Evolutionary conservation across 2,329 filamentous ascomycete species (phyloP).

Genomic region (Penicillium sp.): DNA sequence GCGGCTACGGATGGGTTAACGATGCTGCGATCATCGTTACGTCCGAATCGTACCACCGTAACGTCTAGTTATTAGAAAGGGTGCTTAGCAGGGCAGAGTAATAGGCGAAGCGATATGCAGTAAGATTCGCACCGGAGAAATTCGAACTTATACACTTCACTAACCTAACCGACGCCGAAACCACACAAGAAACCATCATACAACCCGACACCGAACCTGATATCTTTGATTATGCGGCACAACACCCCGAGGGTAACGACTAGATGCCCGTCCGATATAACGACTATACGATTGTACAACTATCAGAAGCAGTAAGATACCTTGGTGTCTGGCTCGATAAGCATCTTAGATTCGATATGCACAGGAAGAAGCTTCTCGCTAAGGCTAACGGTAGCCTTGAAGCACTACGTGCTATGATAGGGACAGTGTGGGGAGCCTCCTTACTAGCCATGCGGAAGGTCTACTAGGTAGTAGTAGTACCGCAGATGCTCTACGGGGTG

Average conservation of each 20-base stretch:
- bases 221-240: not conserved
- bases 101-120: constrained; percentile 16
- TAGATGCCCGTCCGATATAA: not conserved
- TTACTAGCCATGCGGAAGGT: constrained; percentile 7
- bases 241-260: not conserved
- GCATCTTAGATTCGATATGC: constrained; percentile 4
- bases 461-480: constrained; percentile 11
- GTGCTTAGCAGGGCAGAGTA: not conserved
- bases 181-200: not conserved
- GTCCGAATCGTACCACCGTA: constrained; percentile 2
- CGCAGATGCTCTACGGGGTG: not conserved
- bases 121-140: constrained; percentile 16
- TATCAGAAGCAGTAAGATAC: constrained; percentile 6
- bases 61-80: not conserved
- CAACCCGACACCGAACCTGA: not conserved
- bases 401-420: constrained; percentile 11
- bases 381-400: constrained; percentile 17
- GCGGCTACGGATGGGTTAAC: constrained; percentile 6
- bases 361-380: constrained; percentile 6
- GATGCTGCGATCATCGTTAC: not conserved
- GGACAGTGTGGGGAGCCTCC: constrained; percentile 11
- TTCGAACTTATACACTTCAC: constrained; percentile 20
- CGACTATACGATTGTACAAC: not conserved
- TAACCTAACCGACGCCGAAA: not conserved
- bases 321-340: constrained; percentile 22